Base-by-base conservation (phyloP, 371 early-diverging fungal species). In the Cokeromyces recurvatus region DNA sequence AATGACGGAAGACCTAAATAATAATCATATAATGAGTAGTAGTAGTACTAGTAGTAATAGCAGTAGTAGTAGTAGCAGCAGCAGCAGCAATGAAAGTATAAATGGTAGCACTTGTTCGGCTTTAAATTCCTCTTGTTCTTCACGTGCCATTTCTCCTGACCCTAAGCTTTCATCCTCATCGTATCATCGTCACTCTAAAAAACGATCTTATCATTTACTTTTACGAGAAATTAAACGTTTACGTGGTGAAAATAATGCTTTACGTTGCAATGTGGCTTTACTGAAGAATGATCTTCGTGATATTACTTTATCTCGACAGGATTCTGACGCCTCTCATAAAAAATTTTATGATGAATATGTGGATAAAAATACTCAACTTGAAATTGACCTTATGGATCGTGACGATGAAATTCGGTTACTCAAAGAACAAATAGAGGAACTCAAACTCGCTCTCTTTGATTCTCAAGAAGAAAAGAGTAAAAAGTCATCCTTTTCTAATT, bases 181-280 rank as follows among this genome's bases (percentile, higher is more conserved):
- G n/a, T n/a, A 34, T 31, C 51, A 43, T 38, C 36, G 12, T 34
- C 15, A 37, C 11, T 24, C 22, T 20, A 69, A 59, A 22, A 53
- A 58, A 21, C 32, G 43, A 7, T 57, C 62, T 7, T 48, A 56
- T 17, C 58, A 60, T 32, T 27, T 57, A 9, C 25, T 75, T 4
- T 20, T 64, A 11, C 64, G 71, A 29, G 69, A 75, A 53, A 62
- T 75, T 12, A 61, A 65, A 27, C 62, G 69, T 6, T 46, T 75
- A 22, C 62, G 68, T 7, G 53, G 59, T 11, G 75, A 75, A 46
- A 75, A 75, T 38, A 48, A 44, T 2, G 44, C 47, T 11, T 48
- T 75, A 9, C 48, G 46, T 22, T 48, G 46, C 7, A 68, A 58
- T 25, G 65, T 75, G 8, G 47, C 62, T 29, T 45, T 71, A 0